Evolutionary conservation across 768 basidiomycete species (phyloP).

Genomic region (Suillus placidus): DNA sequence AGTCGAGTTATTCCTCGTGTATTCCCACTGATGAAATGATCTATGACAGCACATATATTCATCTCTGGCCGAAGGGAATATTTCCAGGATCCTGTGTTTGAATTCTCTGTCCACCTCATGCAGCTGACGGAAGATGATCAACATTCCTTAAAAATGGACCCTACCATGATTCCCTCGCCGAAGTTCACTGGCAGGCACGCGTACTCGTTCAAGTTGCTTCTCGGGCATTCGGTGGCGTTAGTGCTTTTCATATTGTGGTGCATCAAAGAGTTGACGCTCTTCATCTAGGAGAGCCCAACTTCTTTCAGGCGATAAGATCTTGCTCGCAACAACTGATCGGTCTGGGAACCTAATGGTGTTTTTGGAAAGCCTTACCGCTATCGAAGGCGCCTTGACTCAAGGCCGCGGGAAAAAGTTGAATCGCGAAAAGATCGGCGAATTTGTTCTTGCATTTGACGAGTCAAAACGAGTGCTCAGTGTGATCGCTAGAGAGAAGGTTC

Average conservation of each 20-base stretch:
- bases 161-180: slow-evolving; percentile 25
- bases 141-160: slow-evolving; percentile 30
- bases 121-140: slow-evolving; percentile 30
- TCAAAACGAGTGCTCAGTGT: slow-evolving; percentile 51
- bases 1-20: neutral
- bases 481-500: slow-evolving; percentile 46
- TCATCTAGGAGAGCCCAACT: slow-evolving; percentile 41
- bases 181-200: slow-evolving; percentile 15
- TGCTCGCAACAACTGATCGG: slow-evolving; percentile 45
- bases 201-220: slow-evolving; percentile 23
- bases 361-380: slow-evolving; percentile 35
- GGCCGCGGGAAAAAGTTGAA: slow-evolving; percentile 37
- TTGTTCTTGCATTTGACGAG: slow-evolving; percentile 55
- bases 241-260: neutral
- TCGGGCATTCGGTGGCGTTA: slow-evolving; percentile 20
- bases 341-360: slow-evolving; percentile 40
- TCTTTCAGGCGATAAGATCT: slow-evolving; percentile 42
- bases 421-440: slow-evolving; percentile 50
- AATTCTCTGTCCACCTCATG: slow-evolving; percentile 31
- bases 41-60: neutral
- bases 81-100: slow-evolving; percentile 20
- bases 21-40: neutral
- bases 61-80: slow-evolving; percentile 24
- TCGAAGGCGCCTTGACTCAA: slow-evolving; percentile 36
- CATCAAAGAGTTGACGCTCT: neutral